Base-by-base conservation (phyloP, 164 flowering plant genomes). In the Sedum album region DNA sequence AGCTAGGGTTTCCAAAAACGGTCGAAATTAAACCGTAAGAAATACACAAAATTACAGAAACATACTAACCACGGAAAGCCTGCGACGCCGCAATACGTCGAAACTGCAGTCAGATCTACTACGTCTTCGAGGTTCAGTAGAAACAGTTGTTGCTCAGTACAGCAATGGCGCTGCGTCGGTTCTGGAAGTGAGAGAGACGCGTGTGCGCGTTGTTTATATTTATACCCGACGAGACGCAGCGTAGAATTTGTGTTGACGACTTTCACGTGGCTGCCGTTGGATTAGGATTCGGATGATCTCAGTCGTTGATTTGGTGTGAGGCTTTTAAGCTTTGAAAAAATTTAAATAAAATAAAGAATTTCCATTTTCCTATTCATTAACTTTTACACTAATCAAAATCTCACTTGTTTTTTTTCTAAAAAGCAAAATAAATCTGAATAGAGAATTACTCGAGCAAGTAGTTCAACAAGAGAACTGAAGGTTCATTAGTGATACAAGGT, bases 161-260 rank as follows among this genome's bases (percentile, higher is more conserved):
- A n/a, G n/a, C n/a, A n/a, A n/a, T n/a, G n/a, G n/a, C n/a, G n/a
- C n/a, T n/a, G n/a, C 55, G 55, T 49, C 23, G 5, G 55, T n/a
- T 18, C 23, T 1, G 55, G 51, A 46, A 46, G 25, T 48, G 53
- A 17, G 6, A n/a, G 57, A 51, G 26, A 21, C 14, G 53, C 10
- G 53, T 1, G 23, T 51, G 21, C 4, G 53, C 0, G 14, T 44
- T n/a, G 4, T 51, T 51, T 51, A 51, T 51, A 51, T 41, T 42
- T 42, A 2, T 18, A 48, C 21, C 20, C 23, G 11, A 48, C 20
- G 5, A 20, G 53, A 48, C 26, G 57, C 8, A n/a, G 1, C 21
- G 57, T 51, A 11, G 57, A 51, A n/a, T n/a, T 51, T 51, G 26
- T n/a, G 28, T 51, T 51, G 57, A 51, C 57, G 57, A n/a, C 26